Base-by-base conservation (phyloP, 192 early-diverging fungal species). In the Backusella tarrabulga region DNA sequence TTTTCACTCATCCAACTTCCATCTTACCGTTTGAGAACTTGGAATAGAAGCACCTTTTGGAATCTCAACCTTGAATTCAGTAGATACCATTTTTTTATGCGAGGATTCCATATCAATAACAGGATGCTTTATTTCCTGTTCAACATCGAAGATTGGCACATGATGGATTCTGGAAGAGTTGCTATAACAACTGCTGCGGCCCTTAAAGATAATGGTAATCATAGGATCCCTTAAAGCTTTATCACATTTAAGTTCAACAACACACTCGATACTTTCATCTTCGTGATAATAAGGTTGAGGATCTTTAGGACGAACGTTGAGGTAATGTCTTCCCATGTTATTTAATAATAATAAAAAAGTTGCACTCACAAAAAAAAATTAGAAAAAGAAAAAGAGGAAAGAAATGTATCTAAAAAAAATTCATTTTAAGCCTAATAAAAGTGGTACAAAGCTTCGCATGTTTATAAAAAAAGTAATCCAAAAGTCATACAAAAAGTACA, bases 201-300 rank as follows among this genome's bases (percentile, higher is more conserved):
- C 68, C n/a, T 69, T 69, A 38, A 69, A 69, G 34, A 35, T 21
- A 21, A 69, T 21, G 11, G 34, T 21, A 40, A 69, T 35, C 21
- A 38, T 38, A 38, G 68, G 35, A 12, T 69, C 36, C 3, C 23
- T 69, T 12, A 69, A 38, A 23, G 35, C 8, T 11, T 69, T 69
- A 3, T 40, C 36, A 7, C 9, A 11, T 9, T 69, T 69, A 26
- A 69, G 35, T 21, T 69, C 36, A 19, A 21, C 68, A 11, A 36
- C 9, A 41, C 68, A 69, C 9, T 69, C 19, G 19, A 69, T 69
- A 35, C 34, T 38, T 69, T 69, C 68, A 69, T 69, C 68, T 38
- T 69, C 68, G 9, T 36, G 68, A 21, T 69, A 69, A 69, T 69
- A 69, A 21, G 34, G 19, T 26, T 69, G 68, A 35, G 36, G 35